Evolutionary conservation across 345 rosid species (phyloP).

Genomic region (Laguncularia racemosa): DNA sequence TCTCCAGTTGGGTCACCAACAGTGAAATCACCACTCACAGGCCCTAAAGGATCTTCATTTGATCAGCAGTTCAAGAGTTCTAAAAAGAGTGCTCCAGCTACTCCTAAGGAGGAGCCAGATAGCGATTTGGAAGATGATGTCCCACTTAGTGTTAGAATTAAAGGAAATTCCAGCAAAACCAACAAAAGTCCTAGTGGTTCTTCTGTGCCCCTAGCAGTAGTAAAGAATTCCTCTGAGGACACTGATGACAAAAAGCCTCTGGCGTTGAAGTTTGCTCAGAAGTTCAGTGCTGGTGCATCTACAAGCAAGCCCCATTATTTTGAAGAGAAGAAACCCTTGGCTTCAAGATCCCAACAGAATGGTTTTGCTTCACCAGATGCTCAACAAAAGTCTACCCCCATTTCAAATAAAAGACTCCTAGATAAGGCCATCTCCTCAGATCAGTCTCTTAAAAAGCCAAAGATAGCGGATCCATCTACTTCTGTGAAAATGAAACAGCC

Average conservation of each 20-base stretch:
- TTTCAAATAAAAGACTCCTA: slow-evolving; percentile 63
- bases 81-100: slow-evolving; percentile 23
- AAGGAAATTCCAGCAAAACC: slow-evolving; percentile 32
- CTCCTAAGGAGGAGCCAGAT: slow-evolving; percentile 36
- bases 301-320: slow-evolving; percentile 26
- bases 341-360: slow-evolving; percentile 49
- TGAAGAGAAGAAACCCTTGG: slow-evolving; percentile 48
- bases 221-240: slow-evolving; percentile 29
- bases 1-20: not conserved
- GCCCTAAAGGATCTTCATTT: slow-evolving; percentile 15
- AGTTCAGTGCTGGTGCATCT: slow-evolving; percentile 36
- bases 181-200: slow-evolving; percentile 24
- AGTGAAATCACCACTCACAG: not conserved
- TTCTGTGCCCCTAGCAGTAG: slow-evolving; percentile 9
- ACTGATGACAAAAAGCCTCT: slow-evolving; percentile 76
- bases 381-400: slow-evolving; percentile 24
- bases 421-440: slow-evolving; percentile 39
- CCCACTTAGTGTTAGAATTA: slow-evolving; percentile 59
- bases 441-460: slow-evolving; percentile 56
- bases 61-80: slow-evolving; percentile 31
- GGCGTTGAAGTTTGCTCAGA: slow-evolving; percentile 35
- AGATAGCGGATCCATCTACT: slow-evolving; percentile 42
- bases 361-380: slow-evolving; percentile 48
- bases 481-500: slow-evolving; percentile 40
- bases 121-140: slow-evolving; percentile 68